Evolutionary conservation across 352 stramenopile species (phyloP).

Genomic region (Nothophytophthora sp.): DNA sequence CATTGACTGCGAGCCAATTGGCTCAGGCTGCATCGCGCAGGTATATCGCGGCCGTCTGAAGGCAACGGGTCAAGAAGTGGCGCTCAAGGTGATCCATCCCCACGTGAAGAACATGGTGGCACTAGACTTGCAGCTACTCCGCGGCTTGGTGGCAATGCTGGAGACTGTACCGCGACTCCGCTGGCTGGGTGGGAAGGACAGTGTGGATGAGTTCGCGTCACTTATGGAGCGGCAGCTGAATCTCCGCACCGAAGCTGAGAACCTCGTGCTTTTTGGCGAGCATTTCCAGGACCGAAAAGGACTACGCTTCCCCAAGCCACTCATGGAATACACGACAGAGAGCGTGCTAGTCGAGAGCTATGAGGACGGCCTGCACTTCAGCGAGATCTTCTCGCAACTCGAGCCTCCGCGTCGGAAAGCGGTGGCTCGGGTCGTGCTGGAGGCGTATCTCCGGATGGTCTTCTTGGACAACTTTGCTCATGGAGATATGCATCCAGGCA

Average conservation of each 20-base stretch:
- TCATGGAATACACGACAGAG: conserved; percentile 74
- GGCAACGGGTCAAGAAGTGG: conserved; percentile 69
- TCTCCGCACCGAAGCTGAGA: conserved; percentile 88
- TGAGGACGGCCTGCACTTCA: conserved; percentile 79
- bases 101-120: conserved; percentile 87
- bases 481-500: conserved; percentile 93
- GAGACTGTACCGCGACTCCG: conserved; percentile 63
- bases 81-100: conserved; percentile 94
- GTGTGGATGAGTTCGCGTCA: conserved; percentile 82
- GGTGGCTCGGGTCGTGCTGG: conserved; percentile 78
- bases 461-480: conserved; percentile 97
- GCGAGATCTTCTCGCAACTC: conserved; percentile 53
- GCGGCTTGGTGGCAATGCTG: conserved; percentile 58
- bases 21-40: conserved; percentile 95
- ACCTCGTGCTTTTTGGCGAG: conserved; percentile 78
- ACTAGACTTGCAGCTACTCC: conserved; percentile 87
- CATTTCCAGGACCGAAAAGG: conserved; percentile 71
- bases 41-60: conserved; percentile 90
- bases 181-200: conserved; percentile 77
- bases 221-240: conserved; percentile 93
- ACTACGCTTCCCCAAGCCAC: conserved; percentile 73
- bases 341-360: conserved; percentile 93
- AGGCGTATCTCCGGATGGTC: conserved; percentile 93
- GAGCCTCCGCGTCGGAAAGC: conserved; percentile 54
- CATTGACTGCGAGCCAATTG: conserved; percentile 68